Evolutionary conservation across 2,329 filamentous ascomycete species (phyloP), one percentile per base, ranked within the genome.

Genomic region (Colletotrichum siamense): DNA sequence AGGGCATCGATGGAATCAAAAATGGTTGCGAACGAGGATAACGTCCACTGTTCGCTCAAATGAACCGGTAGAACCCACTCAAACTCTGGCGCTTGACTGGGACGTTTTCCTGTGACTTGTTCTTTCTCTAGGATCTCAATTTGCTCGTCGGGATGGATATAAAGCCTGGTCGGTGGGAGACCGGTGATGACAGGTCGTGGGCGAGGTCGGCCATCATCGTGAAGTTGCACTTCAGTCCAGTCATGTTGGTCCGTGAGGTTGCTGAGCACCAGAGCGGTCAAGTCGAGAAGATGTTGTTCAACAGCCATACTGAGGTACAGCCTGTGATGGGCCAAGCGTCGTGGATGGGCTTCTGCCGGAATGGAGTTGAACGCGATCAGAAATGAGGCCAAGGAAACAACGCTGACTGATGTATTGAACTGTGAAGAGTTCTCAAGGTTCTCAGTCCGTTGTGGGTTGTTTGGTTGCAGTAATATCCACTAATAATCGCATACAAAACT

Each of bases 61-160:
- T 95, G 93, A 69, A 93, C 91, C 4, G 95, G 94, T 64, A 96
- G 85, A 28, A 97, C 93, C 94, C 94, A 96, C 85, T 96, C 95
- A 61, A 87, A 83, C 84, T 94, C 91, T 3, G 91, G 88, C 16
- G 83, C 85, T 80, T 91, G 89, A 30, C 83, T 81, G 18, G 90
- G 85, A 59, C 83, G 83, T 71, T 87, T 83, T 16, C 88, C 87
- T 2, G 86, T 86, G 15, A 86, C 84, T 78, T 88, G 87, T 78
- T 92, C 91, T 34, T 89, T 88, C 79, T 93, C 92, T 71, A 96
- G 88, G 71, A 94, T 89, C 78, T 91, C 92, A 78, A 95, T 92
- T 85, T 96, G 95, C 85, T 96, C 95, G 83, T 97, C 95, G 3
- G 95, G 95, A 81, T 97, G 94, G 68, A 95, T 88, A 84, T 97